Evolutionary conservation across 2,329 filamentous ascomycete genomes (phyloP).

Genomic region (Stromatinia cepivora): DNA sequence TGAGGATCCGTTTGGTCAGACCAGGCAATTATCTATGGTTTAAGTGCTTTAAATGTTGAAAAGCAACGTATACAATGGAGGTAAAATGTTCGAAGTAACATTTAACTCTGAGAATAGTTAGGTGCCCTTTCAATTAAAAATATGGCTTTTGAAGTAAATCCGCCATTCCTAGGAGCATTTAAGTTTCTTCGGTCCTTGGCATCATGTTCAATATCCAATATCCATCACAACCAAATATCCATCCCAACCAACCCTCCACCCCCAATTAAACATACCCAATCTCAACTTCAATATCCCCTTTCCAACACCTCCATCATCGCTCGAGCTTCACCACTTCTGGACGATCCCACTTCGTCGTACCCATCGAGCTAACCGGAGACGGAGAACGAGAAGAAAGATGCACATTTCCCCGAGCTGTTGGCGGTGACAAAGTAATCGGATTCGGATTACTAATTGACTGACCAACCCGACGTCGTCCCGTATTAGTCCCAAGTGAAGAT

Average conservation of each 20-base stretch:
- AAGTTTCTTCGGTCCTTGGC: background rate
- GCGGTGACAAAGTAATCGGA: background rate
- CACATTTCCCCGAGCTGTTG: background rate
- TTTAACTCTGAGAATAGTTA: no score
- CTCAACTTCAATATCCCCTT: background rate
- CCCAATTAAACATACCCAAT: background rate
- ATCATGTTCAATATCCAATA: no score
- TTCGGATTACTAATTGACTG: background rate
- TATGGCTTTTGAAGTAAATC: background rate
- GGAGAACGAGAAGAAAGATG: background rate
- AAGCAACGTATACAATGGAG: background rate
- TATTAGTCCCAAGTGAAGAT: background rate
- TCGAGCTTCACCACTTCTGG: background rate
- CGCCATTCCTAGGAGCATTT: background rate
- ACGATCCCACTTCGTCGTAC: background rate
- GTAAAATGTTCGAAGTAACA: background rate
- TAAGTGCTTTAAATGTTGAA: background rate
- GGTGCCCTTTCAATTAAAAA: background rate
- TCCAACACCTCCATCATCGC: background rate
- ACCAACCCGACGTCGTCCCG: background rate
- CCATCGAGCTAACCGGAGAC: background rate
- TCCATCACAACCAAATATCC: background rate
- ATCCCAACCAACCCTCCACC: background rate
- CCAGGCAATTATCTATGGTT: no score
- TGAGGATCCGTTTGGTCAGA: accelerated